Conservation (phyloP, 768 basidiomycete genomes). For the Tylopilus sp. region DNA sequence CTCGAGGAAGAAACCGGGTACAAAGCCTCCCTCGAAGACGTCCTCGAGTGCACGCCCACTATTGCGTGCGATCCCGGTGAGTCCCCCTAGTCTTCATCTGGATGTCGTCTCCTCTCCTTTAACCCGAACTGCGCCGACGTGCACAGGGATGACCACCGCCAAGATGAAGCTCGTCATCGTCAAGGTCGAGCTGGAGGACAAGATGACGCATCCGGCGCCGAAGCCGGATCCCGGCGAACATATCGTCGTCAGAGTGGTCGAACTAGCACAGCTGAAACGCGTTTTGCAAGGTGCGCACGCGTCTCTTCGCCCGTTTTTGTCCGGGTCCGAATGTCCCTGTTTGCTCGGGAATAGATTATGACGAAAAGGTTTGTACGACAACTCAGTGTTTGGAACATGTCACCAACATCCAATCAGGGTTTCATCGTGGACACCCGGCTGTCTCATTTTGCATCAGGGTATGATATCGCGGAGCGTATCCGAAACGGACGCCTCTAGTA, state of each 20-base stretch:
- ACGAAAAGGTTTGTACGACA: conserved; percentile 44
- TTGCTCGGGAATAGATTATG: conserved; percentile 46
- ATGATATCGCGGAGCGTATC: conserved; percentile 49
- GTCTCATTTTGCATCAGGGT: conserved; percentile 72
- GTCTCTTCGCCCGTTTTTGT: background rate
- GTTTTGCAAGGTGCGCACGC: conserved; percentile 68
- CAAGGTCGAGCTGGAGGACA: conserved; percentile 60
- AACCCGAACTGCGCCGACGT: too few relatives aligned
- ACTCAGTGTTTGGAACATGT: background rate
- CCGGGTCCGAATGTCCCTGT: background rate
- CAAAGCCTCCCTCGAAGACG: conserved; percentile 47
- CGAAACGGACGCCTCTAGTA: conserved; percentile 25
- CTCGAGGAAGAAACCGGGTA: conserved; percentile 93
- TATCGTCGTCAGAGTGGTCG: conserved; percentile 71
- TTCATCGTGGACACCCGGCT: conserved; percentile 75
- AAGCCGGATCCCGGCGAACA: conserved; percentile 86
- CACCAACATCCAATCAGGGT: conserved; percentile 35
- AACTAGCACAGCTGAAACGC: conserved; percentile 56
- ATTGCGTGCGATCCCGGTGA: conserved; percentile 71
- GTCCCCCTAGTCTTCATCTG: background rate
- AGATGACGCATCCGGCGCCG: conserved; percentile 65
- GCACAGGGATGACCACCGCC: conserved; percentile 84
- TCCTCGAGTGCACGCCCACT: conserved; percentile 61
- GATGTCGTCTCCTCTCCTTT: background rate
- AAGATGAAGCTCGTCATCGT: conserved; percentile 87